phyloP scores from a whole-genome alignment of 768 basidiomycete species.

The Porpolomopsis calyptriformis region DNA sequence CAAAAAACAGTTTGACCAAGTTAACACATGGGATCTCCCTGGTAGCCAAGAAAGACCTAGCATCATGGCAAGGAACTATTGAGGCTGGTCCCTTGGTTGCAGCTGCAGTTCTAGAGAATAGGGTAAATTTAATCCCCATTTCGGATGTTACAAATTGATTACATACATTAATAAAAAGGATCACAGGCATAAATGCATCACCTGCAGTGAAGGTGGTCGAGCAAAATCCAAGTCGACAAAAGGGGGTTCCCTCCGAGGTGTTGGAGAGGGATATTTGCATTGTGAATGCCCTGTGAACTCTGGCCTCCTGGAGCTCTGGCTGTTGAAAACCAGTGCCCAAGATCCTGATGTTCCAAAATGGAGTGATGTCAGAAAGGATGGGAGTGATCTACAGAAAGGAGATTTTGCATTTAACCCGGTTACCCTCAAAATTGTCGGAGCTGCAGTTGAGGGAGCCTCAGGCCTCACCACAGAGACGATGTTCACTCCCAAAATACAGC shows the following conservation, averaged over 20 bases:
- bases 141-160: not conserved
- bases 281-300: not conserved
- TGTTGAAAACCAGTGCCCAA: not conserved
- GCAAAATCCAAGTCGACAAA: slow-evolving; percentile 1
- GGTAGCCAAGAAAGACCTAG: not conserved
- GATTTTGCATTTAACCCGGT: slow-evolving; percentile 1
- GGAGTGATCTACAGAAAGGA: not conserved
- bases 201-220: not conserved
- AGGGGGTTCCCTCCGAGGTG: not conserved
- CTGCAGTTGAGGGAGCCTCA: not conserved
- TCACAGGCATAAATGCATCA: not conserved
- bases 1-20: not conserved
- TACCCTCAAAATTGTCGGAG: not conserved
- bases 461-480: not conserved
- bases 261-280: not conserved
- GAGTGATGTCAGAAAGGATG: not conserved
- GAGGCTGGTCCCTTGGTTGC: not conserved
- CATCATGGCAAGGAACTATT: not conserved
- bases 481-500: not conserved
- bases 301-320: not conserved
- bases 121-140: not conserved
- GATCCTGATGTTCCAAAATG: not conserved
- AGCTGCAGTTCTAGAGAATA: not conserved
- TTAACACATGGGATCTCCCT: not conserved
- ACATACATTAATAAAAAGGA: not conserved